Evolutionary conservation across 140 eudicot species (phyloP), one percentile per base, ranked within the genome.

Genomic region (Stevia rebaudiana): DNA sequence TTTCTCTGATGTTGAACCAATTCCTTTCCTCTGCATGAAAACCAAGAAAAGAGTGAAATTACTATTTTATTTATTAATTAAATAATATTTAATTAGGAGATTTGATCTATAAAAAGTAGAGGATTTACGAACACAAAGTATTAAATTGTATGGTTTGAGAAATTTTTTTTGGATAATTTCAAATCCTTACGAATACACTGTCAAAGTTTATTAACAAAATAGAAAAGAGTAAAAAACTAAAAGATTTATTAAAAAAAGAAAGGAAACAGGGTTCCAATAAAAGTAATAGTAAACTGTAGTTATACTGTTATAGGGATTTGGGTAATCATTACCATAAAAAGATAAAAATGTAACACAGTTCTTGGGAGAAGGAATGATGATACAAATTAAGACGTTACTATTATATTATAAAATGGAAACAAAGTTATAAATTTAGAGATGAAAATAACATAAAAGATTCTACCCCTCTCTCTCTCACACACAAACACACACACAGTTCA

Each of bases 1-100:
- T 78, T 51, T 86, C 63, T 83, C 90, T 55, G 96, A 88, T 70
- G 80, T 57, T 36, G 83, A 76, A 70, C 82, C 90, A 71, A 56
- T 63, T 48, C 82, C 94, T 46, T 77, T 86, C 65, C 81, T 88
- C 94, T 85, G 87, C 81, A 61, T 22, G 40, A 41, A 74, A 70
- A 25, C 48, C 49, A 56, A 56, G 39, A 58, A 37, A 41, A 67
- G 33, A 56, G 55, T 49, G 33, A 67, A 66, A 30, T 21, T 65
- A 65, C 44, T 46, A 41, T 0, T 19, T 30, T 30, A 31, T 41
- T 19, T 60, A 22, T 6, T 52, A 56, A 10, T n/a, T 8, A 28
- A 1, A 1, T 28, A 28, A 36, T 4, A 36, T 4, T 8, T 36
- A 0, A 4, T 36, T 1, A 36, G 8, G 41, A 36, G 0, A 36